These are phyloP conservation scores for Phytopythium ostracodes DNA, from an alignment of 352 stramenopile species.

Conservation along the genomic window DNA sequence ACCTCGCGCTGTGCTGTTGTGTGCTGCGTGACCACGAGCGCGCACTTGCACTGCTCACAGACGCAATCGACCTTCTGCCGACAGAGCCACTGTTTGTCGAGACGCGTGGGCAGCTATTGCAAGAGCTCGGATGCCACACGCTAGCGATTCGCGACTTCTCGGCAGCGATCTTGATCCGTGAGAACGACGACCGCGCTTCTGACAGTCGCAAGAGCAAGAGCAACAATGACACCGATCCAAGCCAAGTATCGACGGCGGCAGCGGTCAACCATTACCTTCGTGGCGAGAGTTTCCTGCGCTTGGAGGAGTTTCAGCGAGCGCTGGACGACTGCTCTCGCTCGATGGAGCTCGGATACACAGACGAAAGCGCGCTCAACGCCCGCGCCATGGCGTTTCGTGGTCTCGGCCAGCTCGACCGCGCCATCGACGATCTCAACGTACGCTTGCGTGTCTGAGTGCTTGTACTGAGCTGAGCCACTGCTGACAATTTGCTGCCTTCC, in stretches of 20 bases:
- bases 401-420: conserved; percentile 50
- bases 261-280: conserved; percentile 30
- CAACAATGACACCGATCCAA: conserved; percentile 1
- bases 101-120: conserved; percentile 45
- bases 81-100: conserved; percentile 61
- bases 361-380: conserved; percentile 45
- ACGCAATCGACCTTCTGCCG: conserved; percentile 47
- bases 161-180: conserved; percentile 15
- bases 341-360: conserved; percentile 25
- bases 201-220: neutral
- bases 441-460: neutral
- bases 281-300: conserved; percentile 37
- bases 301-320: conserved; percentile 36
- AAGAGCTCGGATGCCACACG: conserved; percentile 42
- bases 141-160: conserved; percentile 62
- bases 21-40: conserved; percentile 42
- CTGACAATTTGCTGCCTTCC: neutral
- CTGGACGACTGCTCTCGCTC: conserved; percentile 43
- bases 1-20: conserved; percentile 55
- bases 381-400: conserved; percentile 53
- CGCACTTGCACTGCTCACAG: conserved; percentile 41
- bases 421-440: conserved; percentile 58
- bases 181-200: neutral
- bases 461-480: neutral
- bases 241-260: neutral